Evolutionary conservation across 2,329 filamentous ascomycete genomes (phyloP).

Genomic region (Celoporthe dispersa): DNA sequence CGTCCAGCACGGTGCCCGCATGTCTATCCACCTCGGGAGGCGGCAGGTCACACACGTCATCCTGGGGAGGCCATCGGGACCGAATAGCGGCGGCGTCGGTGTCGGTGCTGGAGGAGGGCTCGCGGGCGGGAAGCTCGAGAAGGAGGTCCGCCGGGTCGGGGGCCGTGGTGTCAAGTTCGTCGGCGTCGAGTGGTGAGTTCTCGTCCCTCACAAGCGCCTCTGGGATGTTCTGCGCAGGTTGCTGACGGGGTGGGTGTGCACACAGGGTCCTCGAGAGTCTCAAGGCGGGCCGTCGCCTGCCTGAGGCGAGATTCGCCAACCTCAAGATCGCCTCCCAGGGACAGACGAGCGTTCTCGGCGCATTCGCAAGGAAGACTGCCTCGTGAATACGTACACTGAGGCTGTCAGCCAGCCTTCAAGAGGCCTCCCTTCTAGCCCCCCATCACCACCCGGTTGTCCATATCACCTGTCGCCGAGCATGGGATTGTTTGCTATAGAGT

Average conservation of each 20-base stretch:
- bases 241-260: background rate
- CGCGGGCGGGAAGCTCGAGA: constrained; percentile 77
- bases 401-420: background rate
- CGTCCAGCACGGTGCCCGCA: constrained; percentile 71
- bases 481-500: constrained; percentile 24
- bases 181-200: constrained; percentile 73
- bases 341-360: constrained; percentile 66
- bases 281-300: constrained; percentile 72
- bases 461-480: background rate
- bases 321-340: constrained; percentile 64
- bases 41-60: constrained; percentile 85
- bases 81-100: constrained; percentile 32
- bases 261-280: constrained; percentile 81
- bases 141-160: constrained; percentile 70
- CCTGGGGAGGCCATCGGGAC: constrained; percentile 63
- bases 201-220: background rate
- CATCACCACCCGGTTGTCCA: background rate
- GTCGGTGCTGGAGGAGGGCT: constrained; percentile 73
- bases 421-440: background rate
- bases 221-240: too few relatives aligned
- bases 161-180: constrained; percentile 80
- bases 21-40: constrained; percentile 73
- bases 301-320: constrained; percentile 73
- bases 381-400: background rate
- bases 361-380: constrained; percentile 34